phyloP scores from a whole-genome alignment of 495 filamentous ascomycete species.

The Aspergillus coremiiformis region DNA sequence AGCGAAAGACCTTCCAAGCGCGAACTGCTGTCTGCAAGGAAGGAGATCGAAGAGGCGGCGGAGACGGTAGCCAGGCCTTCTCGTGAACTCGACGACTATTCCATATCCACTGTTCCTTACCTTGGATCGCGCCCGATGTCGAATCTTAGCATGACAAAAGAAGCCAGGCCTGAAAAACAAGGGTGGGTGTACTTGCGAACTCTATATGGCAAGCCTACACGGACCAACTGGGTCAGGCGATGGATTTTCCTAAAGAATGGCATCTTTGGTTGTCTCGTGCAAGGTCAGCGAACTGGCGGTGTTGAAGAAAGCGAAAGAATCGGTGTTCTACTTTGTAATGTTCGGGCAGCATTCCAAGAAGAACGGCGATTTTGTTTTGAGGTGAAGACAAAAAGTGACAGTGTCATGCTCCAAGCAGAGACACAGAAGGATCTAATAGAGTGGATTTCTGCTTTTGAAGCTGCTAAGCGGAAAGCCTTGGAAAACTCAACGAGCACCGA shows the following conservation, averaged over 20 bases:
- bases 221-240: conserved; percentile 77
- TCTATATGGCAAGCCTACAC: conserved; percentile 76
- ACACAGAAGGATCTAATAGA: conserved; percentile 82
- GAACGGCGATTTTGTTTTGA: conserved; percentile 96
- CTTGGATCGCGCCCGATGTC: conserved; percentile 65
- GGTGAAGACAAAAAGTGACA: conserved; percentile 95
- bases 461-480: conserved; percentile 85
- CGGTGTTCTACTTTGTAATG: conserved; percentile 86
- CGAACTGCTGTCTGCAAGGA: conserved; percentile 70
- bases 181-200: conserved; percentile 87
- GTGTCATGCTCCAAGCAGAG: conserved; percentile 83
- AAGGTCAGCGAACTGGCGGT: conserved; percentile 72
- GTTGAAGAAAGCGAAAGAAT: conserved; percentile 95
- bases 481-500: conserved; percentile 64
- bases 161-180: conserved; percentile 66
- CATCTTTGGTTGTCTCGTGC: conserved; percentile 93
- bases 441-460: conserved; percentile 88
- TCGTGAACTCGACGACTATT: conserved; percentile 89
- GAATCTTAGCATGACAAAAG: conserved; percentile 37
- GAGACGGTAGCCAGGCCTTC: conserved; percentile 66
- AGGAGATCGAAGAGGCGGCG: conserved; percentile 75
- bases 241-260: conserved; percentile 96
- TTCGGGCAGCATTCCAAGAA: conserved; percentile 83
- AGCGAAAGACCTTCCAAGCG: conserved; percentile 69
- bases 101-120: conserved; percentile 75